Conservation (phyloP, 331 rosid genomes). For the Malus hybrid region DNA sequence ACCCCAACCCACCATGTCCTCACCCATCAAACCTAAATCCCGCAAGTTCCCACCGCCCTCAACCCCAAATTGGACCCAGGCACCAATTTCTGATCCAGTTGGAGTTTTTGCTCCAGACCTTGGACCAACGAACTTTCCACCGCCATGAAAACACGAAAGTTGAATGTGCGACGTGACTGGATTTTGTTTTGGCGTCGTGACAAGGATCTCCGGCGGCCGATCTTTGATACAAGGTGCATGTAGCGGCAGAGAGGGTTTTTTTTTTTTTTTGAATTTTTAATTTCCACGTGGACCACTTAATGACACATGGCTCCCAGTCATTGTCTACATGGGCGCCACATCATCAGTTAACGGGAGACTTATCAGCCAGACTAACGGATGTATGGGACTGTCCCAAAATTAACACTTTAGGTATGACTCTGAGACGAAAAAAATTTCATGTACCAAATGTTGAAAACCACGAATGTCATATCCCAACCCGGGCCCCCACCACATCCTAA, state of each 20-base stretch:
- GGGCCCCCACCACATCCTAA: too few relatives aligned
- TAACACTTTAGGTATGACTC: too few relatives aligned
- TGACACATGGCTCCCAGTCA: rapidly evolving
- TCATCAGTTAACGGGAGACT: too few relatives aligned
- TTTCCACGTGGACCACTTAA: too few relatives aligned
- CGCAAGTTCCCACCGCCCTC: background rate
- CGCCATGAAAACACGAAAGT: background rate
- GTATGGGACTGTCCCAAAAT: too few relatives aligned
- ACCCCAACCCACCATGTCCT: background rate
- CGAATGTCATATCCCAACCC: too few relatives aligned
- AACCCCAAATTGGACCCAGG: background rate
- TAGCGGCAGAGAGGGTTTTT: too few relatives aligned
- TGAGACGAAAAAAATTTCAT: too few relatives aligned
- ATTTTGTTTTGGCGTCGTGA: background rate
- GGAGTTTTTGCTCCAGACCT: background rate
- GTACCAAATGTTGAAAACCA: too few relatives aligned
- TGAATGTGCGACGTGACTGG: background rate
- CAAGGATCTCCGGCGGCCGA: background rate
- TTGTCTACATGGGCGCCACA: too few relatives aligned
- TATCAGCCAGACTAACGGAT: too few relatives aligned
- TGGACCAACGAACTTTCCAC: background rate
- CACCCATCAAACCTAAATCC: background rate
- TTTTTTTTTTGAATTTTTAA: too few relatives aligned
- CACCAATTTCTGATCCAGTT: background rate
- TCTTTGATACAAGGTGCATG: background rate